Base-by-base conservation (phyloP, 2,329 filamentous ascomycete species). In the Coleophoma eucalyptorum region DNA sequence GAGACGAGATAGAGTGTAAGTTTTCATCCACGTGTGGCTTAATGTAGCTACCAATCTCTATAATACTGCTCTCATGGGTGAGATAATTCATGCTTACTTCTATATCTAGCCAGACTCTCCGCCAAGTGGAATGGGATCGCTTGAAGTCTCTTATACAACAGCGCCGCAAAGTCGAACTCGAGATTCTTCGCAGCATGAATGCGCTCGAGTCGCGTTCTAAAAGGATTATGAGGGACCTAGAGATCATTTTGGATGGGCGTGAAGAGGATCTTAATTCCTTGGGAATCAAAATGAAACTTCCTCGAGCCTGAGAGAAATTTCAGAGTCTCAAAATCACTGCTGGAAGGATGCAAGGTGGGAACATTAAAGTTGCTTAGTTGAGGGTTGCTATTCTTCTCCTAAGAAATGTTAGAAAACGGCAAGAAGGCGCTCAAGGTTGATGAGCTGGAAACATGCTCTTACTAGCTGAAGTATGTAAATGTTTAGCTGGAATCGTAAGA, bases 131-230 rank as follows among this genome's bases (percentile, higher is more conserved):
- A 21, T 62, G 58, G 57, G 54, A 48, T 11, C 56, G 51, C 53
- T 61, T 66, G 12, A 50, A 56, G n/a, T 48, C 54, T 38, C 41
- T 66, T 15, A 60, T 64, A 46, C 56, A 55, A 43, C 62, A 56
- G 50, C 59, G 63, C 7, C 52, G 60, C 31, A 44, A 32, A 2
- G 49, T 67, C 8, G 65, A 67, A 47, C 31, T 37, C 12, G 53
- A 48, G 2, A 66, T 67, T 40, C 38, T 65, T 8, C 46, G 41
- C 26, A 64, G 55, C 50, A 64, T 65, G 52, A 58, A 50, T 18
- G 41, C 21, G 5, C 52, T 65, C 26, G 62, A 67, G 43, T 33
- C 43, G 11, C 53, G 55, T 12, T 59, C 57, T 15, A 42, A 51
- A 21, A 61, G 58, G 21, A 58, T 66, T 12, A 50, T 51, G 8